Evolutionary conservation across 2,329 filamentous ascomycete species (phyloP), one percentile per base, ranked within the genome.

Genomic region (Tetracladium maxilliforme): DNA sequence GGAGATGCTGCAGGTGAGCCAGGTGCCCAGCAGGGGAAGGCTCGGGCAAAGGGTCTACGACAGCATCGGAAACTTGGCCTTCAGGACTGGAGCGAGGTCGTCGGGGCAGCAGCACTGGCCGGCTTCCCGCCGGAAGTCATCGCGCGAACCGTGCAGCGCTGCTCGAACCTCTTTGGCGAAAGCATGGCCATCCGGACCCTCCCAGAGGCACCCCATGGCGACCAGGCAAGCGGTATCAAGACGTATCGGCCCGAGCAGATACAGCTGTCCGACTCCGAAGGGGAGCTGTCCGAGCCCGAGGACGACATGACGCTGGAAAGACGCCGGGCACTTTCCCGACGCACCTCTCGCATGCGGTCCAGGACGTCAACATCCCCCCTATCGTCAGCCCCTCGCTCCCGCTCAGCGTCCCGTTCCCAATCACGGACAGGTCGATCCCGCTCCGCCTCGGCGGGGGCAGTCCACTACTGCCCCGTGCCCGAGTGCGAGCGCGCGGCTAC

Each of bases 11-110:
- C 13, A 12, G 19, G 9, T 11, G 9, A 19, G 11, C n/a, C n/a
- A n/a, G n/a, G n/a, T n/a, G n/a, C n/a, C n/a, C n/a, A n/a, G n/a
- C n/a, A n/a, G n/a, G n/a, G n/a, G n/a, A n/a, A n/a, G n/a, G n/a
- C n/a, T n/a, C n/a, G n/a, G n/a, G n/a, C n/a, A n/a, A n/a, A n/a
- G n/a, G n/a, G n/a, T n/a, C n/a, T n/a, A n/a, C n/a, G n/a, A n/a
- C n/a, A 15, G 14, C 14, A 25, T 10, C 5, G 5, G 10, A 12
- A 19, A 15, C 22, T 43, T 15, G 31, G 30, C 4, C 29, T 40
- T 11, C 33, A 23, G 13, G 79, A 92, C 51, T 95, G 87, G 87
- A 78, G 72, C 36, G 81, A 92, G 36, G 66, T 94, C 2, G 52
- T 94, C 15, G 80, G 80, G 1, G 61, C 83, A 1, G 87, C 87